Evolutionary conservation across 768 basidiomycete genomes (phyloP).

Genomic region (Gyrodon lividus): DNA sequence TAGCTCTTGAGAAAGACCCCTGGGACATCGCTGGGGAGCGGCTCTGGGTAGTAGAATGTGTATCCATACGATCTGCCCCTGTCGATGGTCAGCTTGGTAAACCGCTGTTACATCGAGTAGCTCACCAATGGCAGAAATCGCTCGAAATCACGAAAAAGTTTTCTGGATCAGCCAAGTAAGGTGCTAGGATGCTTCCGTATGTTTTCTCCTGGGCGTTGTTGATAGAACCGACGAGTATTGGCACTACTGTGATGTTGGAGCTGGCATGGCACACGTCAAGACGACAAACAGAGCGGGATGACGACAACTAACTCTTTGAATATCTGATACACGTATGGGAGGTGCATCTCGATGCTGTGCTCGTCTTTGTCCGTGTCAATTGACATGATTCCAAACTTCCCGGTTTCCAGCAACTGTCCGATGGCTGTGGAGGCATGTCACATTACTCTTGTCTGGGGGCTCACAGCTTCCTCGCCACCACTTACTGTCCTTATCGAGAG

Average conservation of each 20-base stretch:
- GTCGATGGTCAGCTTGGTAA: slow-evolving; percentile 2
- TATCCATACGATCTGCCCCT: slow-evolving; percentile 88
- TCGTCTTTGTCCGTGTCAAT: slow-evolving; percentile 82
- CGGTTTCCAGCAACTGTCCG: slow-evolving; percentile 11
- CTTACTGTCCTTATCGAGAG: slow-evolving; percentile 78
- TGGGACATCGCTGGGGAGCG: slow-evolving; percentile 44
- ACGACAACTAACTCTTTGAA: slow-evolving; percentile 64
- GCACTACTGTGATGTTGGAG: slow-evolving; percentile 77
- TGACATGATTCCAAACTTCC: slow-evolving; percentile 66
- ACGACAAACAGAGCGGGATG: neutral
- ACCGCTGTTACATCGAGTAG: neutral
- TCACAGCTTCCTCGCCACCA: slow-evolving; percentile 1
- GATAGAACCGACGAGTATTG: slow-evolving; percentile 86
- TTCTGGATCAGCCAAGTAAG: slow-evolving; percentile 72
- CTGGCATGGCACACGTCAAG: slow-evolving; percentile 35
- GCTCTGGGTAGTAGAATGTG: slow-evolving; percentile 80
- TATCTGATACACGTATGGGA: slow-evolving; percentile 84
- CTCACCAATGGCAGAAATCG: slow-evolving; percentile 98
- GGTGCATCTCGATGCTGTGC: slow-evolving; percentile 97
- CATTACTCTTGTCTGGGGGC: neutral
- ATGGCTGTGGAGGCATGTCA: slow-evolving; percentile 16
- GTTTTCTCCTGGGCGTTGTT: slow-evolving; percentile 53
- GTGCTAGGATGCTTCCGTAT: slow-evolving; percentile 73
- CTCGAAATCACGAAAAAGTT: slow-evolving; percentile 91
- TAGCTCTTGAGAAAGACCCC: slow-evolving; percentile 52